phyloP scores from a whole-genome alignment of 306 rosid genomes.

The Prunus padus region DNA sequence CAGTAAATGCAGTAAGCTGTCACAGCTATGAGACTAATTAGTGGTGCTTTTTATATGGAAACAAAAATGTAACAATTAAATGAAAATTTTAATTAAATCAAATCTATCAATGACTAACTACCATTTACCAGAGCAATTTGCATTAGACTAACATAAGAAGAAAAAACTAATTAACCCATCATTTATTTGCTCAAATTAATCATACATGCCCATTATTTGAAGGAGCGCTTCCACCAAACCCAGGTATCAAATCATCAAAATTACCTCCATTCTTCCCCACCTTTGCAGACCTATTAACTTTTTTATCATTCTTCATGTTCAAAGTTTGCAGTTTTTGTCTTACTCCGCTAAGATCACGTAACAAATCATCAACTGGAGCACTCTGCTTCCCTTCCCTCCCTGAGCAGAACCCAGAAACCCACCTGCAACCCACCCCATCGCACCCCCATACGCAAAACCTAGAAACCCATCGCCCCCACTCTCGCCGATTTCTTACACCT shows the following conservation, averaged over 20 bases:
- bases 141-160: no score
- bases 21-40: background rate
- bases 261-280: constrained; percentile 13
- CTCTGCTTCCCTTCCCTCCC: no score
- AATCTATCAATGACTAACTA: no score
- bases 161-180: background rate
- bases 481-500: no score
- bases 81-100: no score
- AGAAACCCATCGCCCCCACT: no score
- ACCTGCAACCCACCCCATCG: no score
- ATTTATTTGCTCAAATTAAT: background rate
- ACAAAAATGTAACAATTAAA: no score
- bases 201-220: constrained; percentile 56
- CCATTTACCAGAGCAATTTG: no score
- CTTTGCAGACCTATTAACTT: constrained; percentile 9
- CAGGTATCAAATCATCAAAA: constrained; percentile 72
- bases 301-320: constrained; percentile 19
- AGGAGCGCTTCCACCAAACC: constrained; percentile 57
- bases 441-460: no score
- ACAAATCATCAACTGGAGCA: constrained; percentile 49
- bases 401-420: no score
- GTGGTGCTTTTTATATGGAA: no score
- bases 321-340: constrained; percentile 9
- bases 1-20: background rate
- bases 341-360: constrained; percentile 46